phyloP scores from a whole-genome alignment of 495 filamentous ascomycete species.

The Podospora comata region DNA sequence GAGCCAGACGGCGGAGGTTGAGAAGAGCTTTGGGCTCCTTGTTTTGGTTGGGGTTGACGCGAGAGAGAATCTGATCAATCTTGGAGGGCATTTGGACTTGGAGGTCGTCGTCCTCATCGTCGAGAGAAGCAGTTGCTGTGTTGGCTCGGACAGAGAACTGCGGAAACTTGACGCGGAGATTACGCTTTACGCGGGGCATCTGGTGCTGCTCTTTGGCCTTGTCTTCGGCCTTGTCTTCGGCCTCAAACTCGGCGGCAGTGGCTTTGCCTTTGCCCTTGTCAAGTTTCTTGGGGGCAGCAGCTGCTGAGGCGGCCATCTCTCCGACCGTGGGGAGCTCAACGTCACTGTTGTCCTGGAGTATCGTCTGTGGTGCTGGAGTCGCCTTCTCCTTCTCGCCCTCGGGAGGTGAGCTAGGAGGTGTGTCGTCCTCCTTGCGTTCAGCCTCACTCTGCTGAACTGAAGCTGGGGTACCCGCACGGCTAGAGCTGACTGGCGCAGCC shows the following conservation, averaged over 20 bases:
- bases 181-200: conserved; percentile 32
- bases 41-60: conserved; percentile 54
- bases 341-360: conserved; percentile 24
- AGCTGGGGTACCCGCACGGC: conserved; percentile 38
- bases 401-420: conserved; percentile 54
- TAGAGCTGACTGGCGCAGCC: conserved; percentile 34
- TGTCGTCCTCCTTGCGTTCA: conserved; percentile 45
- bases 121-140: conserved; percentile 31
- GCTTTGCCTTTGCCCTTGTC: conserved; percentile 59
- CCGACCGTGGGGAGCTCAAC: conserved; percentile 37
- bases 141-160: conserved; percentile 24
- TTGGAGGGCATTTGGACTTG: conserved; percentile 36
- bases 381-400: conserved; percentile 19
- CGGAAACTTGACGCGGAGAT: conserved; percentile 44
- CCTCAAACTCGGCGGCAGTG: conserved; percentile 28
- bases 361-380: neutral
- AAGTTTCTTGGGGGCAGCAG: conserved; percentile 27
- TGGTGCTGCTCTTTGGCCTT: conserved; percentile 6
- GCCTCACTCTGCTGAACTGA: conserved; percentile 42
- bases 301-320: conserved; percentile 19
- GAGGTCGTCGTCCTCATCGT: conserved; percentile 41
- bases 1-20: conserved; percentile 68
- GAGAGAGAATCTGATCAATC: conserved; percentile 64
- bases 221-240: conserved; percentile 18
- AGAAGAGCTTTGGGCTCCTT: conserved; percentile 64